Conservation (phyloP, 208 protist genomes). For the Trypanosoma scelopori region DNA sequence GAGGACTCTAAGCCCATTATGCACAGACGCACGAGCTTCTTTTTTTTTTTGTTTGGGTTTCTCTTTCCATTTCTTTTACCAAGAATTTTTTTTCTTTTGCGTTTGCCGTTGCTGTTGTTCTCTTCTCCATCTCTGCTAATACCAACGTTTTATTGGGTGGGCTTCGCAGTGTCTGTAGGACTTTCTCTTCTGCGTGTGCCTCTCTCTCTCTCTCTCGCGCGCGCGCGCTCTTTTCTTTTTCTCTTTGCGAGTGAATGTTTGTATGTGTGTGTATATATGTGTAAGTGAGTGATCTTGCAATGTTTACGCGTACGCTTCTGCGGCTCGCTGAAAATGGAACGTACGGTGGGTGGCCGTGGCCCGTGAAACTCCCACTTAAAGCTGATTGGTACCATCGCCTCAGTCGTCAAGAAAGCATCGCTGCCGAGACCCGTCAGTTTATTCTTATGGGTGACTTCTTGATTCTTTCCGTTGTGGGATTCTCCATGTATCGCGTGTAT, state of each 20-base stretch:
- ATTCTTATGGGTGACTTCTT: slow-evolving; percentile 77
- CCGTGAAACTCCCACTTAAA: slow-evolving; percentile 75
- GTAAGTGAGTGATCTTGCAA: not conserved
- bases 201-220: no score
- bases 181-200: slow-evolving; percentile 9
- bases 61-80: slow-evolving; percentile 20
- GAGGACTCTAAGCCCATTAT: slow-evolving; percentile 14
- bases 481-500: slow-evolving; percentile 70
- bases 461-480: slow-evolving; percentile 55
- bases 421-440: slow-evolving; percentile 71
- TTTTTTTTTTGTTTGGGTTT: slow-evolving; percentile 23
- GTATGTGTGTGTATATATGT: not conserved
- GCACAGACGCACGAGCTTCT: not conserved
- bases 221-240: not conserved
- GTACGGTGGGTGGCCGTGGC: slow-evolving; percentile 88
- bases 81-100: slow-evolving; percentile 20
- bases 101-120: slow-evolving; percentile 20
- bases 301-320: slow-evolving; percentile 42
- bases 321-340: slow-evolving; percentile 55
- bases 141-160: not conserved
- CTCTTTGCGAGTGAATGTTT: not conserved
- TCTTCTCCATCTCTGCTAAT: not conserved
- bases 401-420: slow-evolving; percentile 67
- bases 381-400: slow-evolving; percentile 72
- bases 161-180: not conserved